Base-by-base conservation (phyloP, 768 basidiomycete species). In the Psilocybe sp. region DNA sequence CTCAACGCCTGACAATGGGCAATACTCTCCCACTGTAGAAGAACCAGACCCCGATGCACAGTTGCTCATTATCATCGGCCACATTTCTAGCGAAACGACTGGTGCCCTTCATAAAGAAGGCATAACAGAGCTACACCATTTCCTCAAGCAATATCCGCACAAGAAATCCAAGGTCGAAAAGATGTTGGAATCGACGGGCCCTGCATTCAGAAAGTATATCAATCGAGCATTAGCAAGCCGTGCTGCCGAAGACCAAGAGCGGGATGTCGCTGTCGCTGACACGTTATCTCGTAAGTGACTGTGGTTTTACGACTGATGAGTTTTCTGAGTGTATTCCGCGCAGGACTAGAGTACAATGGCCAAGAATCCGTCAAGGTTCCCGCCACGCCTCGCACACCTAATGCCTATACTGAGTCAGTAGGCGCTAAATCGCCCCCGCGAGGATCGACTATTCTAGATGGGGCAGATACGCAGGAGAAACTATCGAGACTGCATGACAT, bases 111-210 rank as follows among this genome's bases (percentile, higher is more conserved):
- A 93, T 65, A 93, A 93, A 67, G 92, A 96, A 65, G 92, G 92
- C 3, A 94, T 98, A 49, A 95, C 92, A 3, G 92, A 95, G 60
- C 73, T 99, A 18, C 92, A 98, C 64, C 86, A 92, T 33, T 98
- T 94, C 74, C 69, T 98, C 61, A 94, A 94, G 69, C 86, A 84
- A 23, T 83, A 97, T 62, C 94, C 93, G 0, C 84, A 92, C 59
- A 93, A 92, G 63, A 79, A 81, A 60, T 71, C 82, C 2, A 82
- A 82, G 37, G 91, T 94, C 16, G 92, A 94, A 60, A 91, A 92
- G 63, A 79, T 93, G 73, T 77, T 95, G 16, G 89, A 93, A 59
- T 84, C 88, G 0, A 94, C 93, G 0, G 92, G 92, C 1, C 80
- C 89, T 15, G 89, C 89, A 6, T 96, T 95, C 74, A 81, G 90